Percentiles rank a stretch among this genome's conserved stretches.
phyloP scores from a whole-genome alignment of 768 basidiomycete genomes.

The Rhodotorula taiwanensis region DNA sequence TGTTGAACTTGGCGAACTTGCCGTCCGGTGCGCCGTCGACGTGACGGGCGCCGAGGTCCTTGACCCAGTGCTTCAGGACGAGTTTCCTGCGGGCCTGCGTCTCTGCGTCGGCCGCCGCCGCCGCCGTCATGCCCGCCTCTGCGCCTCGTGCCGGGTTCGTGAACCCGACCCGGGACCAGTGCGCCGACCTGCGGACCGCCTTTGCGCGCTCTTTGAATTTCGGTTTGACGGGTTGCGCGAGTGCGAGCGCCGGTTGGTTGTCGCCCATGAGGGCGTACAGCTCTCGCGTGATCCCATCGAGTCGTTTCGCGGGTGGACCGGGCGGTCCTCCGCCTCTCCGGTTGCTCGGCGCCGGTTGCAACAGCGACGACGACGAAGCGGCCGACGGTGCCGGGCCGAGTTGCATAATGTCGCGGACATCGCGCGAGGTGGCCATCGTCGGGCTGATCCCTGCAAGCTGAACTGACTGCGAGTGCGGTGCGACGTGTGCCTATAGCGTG shows the following conservation, averaged over 20 bases:
- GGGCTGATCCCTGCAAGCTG: no score
- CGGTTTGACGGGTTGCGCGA: conserved; percentile 62
- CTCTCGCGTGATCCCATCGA: conserved; percentile 83
- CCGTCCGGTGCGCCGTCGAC: conserved; percentile 47
- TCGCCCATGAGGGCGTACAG: conserved; percentile 92
- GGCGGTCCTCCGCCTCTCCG: conserved; percentile 33
- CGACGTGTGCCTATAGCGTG: no score
- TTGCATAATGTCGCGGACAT: conserved; percentile 76
- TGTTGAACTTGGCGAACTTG: conserved; percentile 75
- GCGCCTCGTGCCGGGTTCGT: conserved; percentile 22
- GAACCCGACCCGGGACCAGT: conserved; percentile 26
- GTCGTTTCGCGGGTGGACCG: conserved; percentile 45
- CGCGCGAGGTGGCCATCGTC: conserved; percentile 48
- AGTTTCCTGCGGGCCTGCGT: conserved; percentile 61
- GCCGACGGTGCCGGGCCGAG: conserved; percentile 49
- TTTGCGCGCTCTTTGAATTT: conserved; percentile 73
- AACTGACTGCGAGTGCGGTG: no score
- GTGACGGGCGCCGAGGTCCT: conserved; percentile 42
- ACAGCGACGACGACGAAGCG: conserved; percentile 26
- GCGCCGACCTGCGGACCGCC: conserved; percentile 48
- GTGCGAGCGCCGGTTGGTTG: conserved; percentile 74
- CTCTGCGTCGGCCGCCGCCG: conserved; percentile 64
- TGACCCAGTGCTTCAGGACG: conserved; percentile 77
- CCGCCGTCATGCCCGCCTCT: conserved; percentile 41
- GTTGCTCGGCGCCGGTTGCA: no score